Conservation (phyloP, 371 early-diverging fungal genomes). For the Mucor plumbeus region DNA sequence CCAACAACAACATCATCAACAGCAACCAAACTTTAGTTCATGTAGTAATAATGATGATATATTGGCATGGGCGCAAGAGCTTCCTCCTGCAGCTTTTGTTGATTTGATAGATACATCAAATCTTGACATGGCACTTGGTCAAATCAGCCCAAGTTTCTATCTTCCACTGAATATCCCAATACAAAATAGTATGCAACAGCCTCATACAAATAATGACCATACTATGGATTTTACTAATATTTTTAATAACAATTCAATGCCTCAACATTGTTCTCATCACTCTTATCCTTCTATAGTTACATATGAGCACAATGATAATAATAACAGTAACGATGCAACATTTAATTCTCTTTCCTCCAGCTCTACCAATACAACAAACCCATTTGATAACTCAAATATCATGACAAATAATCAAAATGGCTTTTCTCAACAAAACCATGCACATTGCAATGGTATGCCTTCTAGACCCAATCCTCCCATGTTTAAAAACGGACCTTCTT, state of each 20-base stretch:
- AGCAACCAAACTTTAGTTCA: not conserved
- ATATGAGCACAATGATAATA: not conserved
- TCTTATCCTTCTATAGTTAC: not conserved
- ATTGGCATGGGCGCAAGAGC: not conserved
- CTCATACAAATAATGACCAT: not conserved
- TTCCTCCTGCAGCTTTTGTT: not conserved
- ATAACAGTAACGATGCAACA: not conserved
- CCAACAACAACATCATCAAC: not conserved
- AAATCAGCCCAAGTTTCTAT: not conserved
- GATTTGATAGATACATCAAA: slow-evolving; percentile 2
- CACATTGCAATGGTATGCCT: not conserved
- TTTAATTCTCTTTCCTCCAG: not conserved
- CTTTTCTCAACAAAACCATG: not conserved
- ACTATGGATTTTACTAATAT: not conserved
- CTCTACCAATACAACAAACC: not conserved
- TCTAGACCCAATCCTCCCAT: slow-evolving; percentile 14
- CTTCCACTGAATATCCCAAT: not conserved
- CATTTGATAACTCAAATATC: not conserved
- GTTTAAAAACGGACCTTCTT: slow-evolving; percentile 9
- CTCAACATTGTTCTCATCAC: not conserved
- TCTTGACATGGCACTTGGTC: slow-evolving; percentile 1
- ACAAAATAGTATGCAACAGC: not conserved
- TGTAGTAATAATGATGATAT: not conserved
- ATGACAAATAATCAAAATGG: not conserved
- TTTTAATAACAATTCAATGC: not conserved